Evolutionary conservation across 495 filamentous ascomycete genomes (phyloP).

Genomic region (Amphirosellinia nigrospora): DNA sequence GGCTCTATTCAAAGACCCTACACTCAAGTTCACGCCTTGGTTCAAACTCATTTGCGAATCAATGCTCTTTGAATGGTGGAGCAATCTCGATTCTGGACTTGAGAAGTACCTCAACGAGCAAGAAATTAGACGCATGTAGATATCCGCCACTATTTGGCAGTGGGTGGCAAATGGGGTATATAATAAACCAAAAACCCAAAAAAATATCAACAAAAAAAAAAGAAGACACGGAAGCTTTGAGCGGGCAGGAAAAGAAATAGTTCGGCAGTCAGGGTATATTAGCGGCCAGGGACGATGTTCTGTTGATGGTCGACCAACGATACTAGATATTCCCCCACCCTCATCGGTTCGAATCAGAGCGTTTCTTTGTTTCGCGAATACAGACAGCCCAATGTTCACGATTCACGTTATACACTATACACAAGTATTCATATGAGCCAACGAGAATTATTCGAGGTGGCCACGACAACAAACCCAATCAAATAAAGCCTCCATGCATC

Average conservation of each 20-base stretch:
- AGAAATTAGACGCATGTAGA: slow-evolving; percentile 84
- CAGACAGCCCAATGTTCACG: slow-evolving; percentile 22
- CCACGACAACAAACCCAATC: slow-evolving; percentile 19
- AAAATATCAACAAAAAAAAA: no score
- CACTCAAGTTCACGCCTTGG: slow-evolving; percentile 92
- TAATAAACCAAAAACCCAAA: not conserved
- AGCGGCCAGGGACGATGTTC: slow-evolving; percentile 19
- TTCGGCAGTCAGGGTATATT: slow-evolving; percentile 12
- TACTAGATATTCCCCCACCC: slow-evolving; percentile 29
- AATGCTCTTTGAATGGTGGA: slow-evolving; percentile 99
- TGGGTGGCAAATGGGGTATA: not conserved
- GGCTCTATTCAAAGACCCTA: slow-evolving; percentile 79
- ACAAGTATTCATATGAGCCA: slow-evolving; percentile 22
- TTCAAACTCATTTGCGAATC: slow-evolving; percentile 99
- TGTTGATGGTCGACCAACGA: slow-evolving; percentile 22
- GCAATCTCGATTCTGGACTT: slow-evolving; percentile 77
- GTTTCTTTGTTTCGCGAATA: slow-evolving; percentile 31
- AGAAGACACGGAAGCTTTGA: not conserved
- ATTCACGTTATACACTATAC: slow-evolving; percentile 15
- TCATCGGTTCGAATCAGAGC: slow-evolving; percentile 22
- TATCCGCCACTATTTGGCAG: not conserved
- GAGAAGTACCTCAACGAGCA: slow-evolving; percentile 87
- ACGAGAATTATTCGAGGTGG: slow-evolving; percentile 3
- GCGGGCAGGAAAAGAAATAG: slow-evolving; percentile 4
- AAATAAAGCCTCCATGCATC: slow-evolving; percentile 5